These are phyloP conservation scores for Simmondsia chinensis DNA, from an alignment of 148 eudicot genomes.

Conservation along the genomic window DNA sequence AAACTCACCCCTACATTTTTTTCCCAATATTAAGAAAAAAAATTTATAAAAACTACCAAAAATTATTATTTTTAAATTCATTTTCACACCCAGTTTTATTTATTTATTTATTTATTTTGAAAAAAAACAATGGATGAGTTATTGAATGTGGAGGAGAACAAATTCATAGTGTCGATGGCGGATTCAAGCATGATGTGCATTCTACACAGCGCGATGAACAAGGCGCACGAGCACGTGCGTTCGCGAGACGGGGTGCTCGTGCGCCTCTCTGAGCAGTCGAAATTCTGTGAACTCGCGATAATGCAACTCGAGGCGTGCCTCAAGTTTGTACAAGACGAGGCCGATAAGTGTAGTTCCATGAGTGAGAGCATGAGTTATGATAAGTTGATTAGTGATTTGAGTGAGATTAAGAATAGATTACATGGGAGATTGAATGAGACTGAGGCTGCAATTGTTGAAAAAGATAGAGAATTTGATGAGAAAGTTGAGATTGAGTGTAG, in stretches of 20 bases:
- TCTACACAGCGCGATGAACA: slow-evolving; percentile 52
- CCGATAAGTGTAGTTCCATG: slow-evolving; percentile 10
- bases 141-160: slow-evolving; percentile 26
- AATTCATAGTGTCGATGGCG: slow-evolving; percentile 19
- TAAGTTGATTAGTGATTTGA: slow-evolving; percentile 38
- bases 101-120: background rate
- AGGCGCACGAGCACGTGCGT: slow-evolving; percentile 48
- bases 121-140: slow-evolving; percentile 33
- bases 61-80: background rate
- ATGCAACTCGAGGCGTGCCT: slow-evolving; percentile 44
- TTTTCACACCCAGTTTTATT: background rate
- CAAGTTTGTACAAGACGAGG: slow-evolving; percentile 40
- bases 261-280: slow-evolving; percentile 46
- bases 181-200: slow-evolving; percentile 53
- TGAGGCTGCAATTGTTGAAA: slow-evolving; percentile 25
- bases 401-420: slow-evolving; percentile 34
- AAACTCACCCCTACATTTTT: background rate
- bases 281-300: slow-evolving; percentile 60
- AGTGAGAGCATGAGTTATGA: slow-evolving; percentile 28
- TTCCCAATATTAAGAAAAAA: too few relatives aligned
- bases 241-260: slow-evolving; percentile 42
- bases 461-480: slow-evolving; percentile 38
- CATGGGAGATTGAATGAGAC: slow-evolving; percentile 31
- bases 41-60: too few relatives aligned
- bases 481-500: slow-evolving; percentile 18